phyloP scores from a whole-genome alignment of 257 asterid species.

The Primulina huaijiensis region DNA sequence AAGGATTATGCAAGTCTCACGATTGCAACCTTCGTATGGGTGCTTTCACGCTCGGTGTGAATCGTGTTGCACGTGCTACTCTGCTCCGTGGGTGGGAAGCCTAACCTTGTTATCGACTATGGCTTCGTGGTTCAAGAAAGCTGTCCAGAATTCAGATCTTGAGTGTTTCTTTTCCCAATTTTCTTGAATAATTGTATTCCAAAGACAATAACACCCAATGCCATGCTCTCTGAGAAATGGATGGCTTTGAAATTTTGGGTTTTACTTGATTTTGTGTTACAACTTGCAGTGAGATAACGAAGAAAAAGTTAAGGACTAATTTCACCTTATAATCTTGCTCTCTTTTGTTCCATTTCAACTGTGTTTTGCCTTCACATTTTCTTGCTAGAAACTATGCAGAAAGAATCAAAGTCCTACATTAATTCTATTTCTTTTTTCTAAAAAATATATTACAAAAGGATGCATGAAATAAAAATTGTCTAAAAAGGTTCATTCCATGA shows the following conservation, averaged over 20 bases:
- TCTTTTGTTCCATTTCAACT: too few relatives aligned
- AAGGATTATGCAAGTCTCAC: constrained; percentile 59
- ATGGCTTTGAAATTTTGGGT: neutral
- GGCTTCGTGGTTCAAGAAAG: constrained; percentile 11
- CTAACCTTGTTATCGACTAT: constrained; percentile 24
- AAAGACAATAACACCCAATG: neutral
- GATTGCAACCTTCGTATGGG: constrained; percentile 90
- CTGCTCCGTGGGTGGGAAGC: constrained; percentile 86
- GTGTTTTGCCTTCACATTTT: too few relatives aligned
- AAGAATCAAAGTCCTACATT: too few relatives aligned
- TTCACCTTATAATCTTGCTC: too few relatives aligned
- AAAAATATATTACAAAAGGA: too few relatives aligned
- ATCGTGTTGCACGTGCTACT: constrained; percentile 86
- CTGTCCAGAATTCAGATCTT: neutral
- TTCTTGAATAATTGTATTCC: constrained; percentile 14
- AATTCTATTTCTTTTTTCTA: too few relatives aligned
- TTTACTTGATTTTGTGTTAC: too few relatives aligned
- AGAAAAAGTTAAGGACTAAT: too few relatives aligned
- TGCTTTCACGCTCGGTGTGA: constrained; percentile 76
- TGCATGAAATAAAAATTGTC: too few relatives aligned
- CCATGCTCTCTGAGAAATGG: neutral
- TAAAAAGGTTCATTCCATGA: too few relatives aligned
- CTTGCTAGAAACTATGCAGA: too few relatives aligned
- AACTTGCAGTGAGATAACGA: too few relatives aligned
- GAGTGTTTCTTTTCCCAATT: neutral